Evolutionary conservation across 805 yeast genomes (phyloP), one percentile per base, ranked within the genome.

Genomic region (Candida fluviatilis): DNA sequence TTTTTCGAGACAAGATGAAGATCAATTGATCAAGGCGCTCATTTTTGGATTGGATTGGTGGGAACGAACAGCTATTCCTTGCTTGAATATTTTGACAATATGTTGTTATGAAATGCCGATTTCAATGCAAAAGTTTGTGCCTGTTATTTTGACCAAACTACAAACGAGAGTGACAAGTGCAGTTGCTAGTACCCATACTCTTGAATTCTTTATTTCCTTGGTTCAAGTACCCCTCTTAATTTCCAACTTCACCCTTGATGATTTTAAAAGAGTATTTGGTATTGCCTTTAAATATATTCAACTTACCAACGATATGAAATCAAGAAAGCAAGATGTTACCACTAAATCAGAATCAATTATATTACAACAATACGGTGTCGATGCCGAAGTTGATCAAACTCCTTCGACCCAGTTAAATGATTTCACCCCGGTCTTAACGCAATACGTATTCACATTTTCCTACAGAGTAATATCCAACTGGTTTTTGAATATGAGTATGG

Each of bases 21-120:
- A 84, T 51, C 76, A 71, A 40, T 65, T 86, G 17, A 70, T 85
- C 13, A 72, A 71, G 39, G 69, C 88, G 0, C 65, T 83, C 18
- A 64, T 82, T 10, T 60, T 71, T 33, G 85, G 86, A 0, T 58
- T 85, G 37, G 73, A 79, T 1, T 79, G 88, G 1, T 83, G 90
- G 86, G 88, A 87, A 43, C 77, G 76, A 43, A 79, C 95, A 0
- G 85, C 88, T 0, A 75, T 82, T 25, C 88, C 95, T 2, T 78
- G 88, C 46, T 75, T 89, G 19, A 88, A 87, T 48, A 80, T 82
- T 31, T 63, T 90, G 41, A 78, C 84, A 4, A 71, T 84, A 2
- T 84, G 91, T 48, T 83, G 95, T 54, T 87, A 84, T 55, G 95
- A 86, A 53, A 69, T 84, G 24, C 95, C 95, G 1, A 54, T 70